Percentiles rank a stretch among this genome's conserved stretches.
These are phyloP conservation scores for Bacterosira constricta DNA, from an alignment of 108 stramenopile species.

Conservation along the genomic window DNA sequence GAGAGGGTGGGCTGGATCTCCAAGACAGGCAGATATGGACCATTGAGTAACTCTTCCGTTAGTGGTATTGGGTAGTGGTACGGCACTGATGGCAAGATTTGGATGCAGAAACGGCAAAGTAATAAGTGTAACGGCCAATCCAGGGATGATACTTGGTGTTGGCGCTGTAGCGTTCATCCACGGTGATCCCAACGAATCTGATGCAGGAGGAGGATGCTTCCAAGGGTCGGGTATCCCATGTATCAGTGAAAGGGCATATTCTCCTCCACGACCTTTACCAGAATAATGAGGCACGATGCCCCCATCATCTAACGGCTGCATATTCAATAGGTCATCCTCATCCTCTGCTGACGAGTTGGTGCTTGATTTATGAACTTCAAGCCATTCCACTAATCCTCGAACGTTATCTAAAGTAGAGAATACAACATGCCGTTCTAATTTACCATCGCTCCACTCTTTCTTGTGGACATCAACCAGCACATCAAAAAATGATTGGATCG, in stretches of 20 bases:
- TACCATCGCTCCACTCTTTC: constrained; percentile 11
- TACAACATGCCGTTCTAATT: constrained; percentile 53
- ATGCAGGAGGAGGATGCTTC: not conserved
- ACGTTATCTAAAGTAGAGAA: constrained; percentile 63
- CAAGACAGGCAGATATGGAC: constrained; percentile 58
- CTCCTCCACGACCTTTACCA: constrained; percentile 58
- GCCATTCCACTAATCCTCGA: constrained; percentile 39
- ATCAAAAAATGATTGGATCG: constrained; percentile 52
- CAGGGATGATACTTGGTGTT: constrained; percentile 23
- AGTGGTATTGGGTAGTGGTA: constrained; percentile 48
- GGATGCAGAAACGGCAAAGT: constrained; percentile 64
- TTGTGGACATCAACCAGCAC: constrained; percentile 41
- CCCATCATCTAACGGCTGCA: constrained; percentile 64
- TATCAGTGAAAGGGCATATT: constrained; percentile 32
- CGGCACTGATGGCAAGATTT: constrained; percentile 57
- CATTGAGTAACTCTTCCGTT: constrained; percentile 48
- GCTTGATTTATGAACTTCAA: constrained; percentile 9
- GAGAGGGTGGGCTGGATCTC: constrained; percentile 39
- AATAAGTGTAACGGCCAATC: constrained; percentile 48
- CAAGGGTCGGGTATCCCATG: constrained; percentile 27
- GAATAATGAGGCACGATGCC: constrained; percentile 64
- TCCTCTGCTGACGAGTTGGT: constrained; percentile 18
- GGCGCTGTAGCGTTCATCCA: not conserved
- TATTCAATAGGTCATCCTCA: constrained; percentile 17
- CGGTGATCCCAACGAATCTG: no score